Evolutionary conservation across 108 stramenopile species (phyloP).

Genomic region (Skeletonema marinoi): DNA sequence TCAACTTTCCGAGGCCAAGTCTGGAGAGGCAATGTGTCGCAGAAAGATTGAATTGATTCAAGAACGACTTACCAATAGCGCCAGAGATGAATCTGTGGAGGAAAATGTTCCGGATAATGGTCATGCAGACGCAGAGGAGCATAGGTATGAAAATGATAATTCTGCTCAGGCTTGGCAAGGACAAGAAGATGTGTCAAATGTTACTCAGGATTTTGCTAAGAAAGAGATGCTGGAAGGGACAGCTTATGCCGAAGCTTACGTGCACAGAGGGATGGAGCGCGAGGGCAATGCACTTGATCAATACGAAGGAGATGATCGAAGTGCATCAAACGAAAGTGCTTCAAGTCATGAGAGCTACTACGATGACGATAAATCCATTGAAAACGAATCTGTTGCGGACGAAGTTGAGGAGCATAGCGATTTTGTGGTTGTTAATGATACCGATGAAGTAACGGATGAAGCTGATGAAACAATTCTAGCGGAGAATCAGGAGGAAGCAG

Average conservation of each 20-base stretch:
- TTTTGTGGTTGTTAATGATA: not conserved
- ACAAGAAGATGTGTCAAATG: slow-evolving; percentile 5
- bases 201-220: not conserved
- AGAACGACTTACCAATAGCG: slow-evolving; percentile 1
- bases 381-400: not conserved
- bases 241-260: slow-evolving; percentile 2
- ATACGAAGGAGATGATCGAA: not conserved
- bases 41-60: slow-evolving; percentile 67
- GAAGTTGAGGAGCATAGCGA: not conserved
- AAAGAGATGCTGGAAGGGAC: not conserved
- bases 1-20: slow-evolving; percentile 52
- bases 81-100: not conserved
- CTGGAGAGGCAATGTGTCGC: slow-evolving; percentile 54
- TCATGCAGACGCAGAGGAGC: not conserved
- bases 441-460: not conserved
- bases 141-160: slow-evolving; percentile 13
- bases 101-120: not conserved
- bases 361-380: not conserved
- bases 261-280: not conserved
- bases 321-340: not conserved
- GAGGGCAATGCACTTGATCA: not conserved
- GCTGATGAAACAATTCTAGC: not conserved
- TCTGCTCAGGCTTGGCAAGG: slow-evolving; percentile 32
- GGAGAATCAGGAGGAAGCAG: not conserved
- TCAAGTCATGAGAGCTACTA: not conserved